A percentile compares a stretch with the other conserved stretches of the same genome.
Conservation (phyloP, 2,329 filamentous ascomycete genomes). For the Trichoderma polysporum region DNA sequence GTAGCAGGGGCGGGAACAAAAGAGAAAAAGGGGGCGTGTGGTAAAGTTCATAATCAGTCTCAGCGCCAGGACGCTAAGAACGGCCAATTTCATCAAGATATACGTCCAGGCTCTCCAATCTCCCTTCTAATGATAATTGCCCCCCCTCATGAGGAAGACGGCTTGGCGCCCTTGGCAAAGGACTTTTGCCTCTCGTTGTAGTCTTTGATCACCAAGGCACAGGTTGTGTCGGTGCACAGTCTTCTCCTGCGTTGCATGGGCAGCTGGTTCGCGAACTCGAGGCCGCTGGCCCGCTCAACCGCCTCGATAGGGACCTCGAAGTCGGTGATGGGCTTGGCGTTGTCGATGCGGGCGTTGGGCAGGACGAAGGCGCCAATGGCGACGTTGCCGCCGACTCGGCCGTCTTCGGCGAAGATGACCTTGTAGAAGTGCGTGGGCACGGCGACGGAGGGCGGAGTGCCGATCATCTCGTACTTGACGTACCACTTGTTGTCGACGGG, state of each 20-base stretch:
- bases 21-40: background rate
- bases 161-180: constrained; percentile 43
- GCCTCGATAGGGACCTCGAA: constrained; percentile 95
- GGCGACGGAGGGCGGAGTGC: constrained; percentile 86
- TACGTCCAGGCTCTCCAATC: background rate
- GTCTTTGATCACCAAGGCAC: constrained; percentile 79
- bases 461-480: constrained; percentile 93
- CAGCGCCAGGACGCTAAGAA: background rate
- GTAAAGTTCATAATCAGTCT: background rate
- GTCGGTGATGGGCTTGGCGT: constrained; percentile 80
- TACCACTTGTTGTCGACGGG: constrained; percentile 88
- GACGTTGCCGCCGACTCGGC: constrained; percentile 66
- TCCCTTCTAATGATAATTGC: background rate
- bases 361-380: constrained; percentile 92
- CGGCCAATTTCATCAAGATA: background rate
- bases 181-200: constrained; percentile 64
- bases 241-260: constrained; percentile 70
- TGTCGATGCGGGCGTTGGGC: constrained; percentile 85
- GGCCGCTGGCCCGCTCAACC: constrained; percentile 84
- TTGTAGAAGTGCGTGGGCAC: constrained; percentile 99
- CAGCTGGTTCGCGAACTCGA: constrained; percentile 86
- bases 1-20: background rate
- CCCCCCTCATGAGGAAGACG: background rate
- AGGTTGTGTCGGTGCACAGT: constrained; percentile 83
- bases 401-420: constrained; percentile 94